Conservation (phyloP, 2,329 filamentous ascomycete genomes). For the Phaeomoniella chlamydospora region DNA sequence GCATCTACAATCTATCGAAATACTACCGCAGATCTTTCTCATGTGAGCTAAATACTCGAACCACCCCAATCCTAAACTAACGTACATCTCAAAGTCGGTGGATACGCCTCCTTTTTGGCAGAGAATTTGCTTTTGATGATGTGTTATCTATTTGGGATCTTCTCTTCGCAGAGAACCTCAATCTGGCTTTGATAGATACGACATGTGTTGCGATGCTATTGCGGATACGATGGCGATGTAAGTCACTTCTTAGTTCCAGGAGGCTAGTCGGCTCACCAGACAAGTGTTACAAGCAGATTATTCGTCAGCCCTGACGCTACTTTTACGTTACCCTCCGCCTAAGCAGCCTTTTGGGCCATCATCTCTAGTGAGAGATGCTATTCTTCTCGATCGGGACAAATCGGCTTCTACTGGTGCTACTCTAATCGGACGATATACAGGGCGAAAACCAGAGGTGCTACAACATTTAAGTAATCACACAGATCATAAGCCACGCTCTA, state of each 20-base stretch:
- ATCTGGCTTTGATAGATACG: slow-evolving; percentile 67
- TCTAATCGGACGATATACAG: slow-evolving; percentile 31
- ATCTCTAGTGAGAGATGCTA: slow-evolving; percentile 73
- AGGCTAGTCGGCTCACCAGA: slow-evolving; percentile 8
- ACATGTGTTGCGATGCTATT: slow-evolving; percentile 92
- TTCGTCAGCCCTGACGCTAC: slow-evolving; percentile 63
- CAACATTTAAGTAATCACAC: slow-evolving; percentile 8
- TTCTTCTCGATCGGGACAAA: slow-evolving; percentile 34
- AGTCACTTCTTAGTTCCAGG: slow-evolving; percentile 19
- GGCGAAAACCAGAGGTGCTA: slow-evolving; percentile 21
- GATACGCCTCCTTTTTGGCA: slow-evolving; percentile 82
- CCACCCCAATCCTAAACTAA: not conserved
- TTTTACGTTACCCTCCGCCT: slow-evolving; percentile 71
- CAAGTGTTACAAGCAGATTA: slow-evolving; percentile 77
- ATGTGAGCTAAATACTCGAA: slow-evolving; percentile 44
- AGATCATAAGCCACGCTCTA: slow-evolving; percentile 4
- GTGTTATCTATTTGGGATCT: slow-evolving; percentile 79
- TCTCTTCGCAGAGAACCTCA: slow-evolving; percentile 73
- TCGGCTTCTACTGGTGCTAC: slow-evolving; percentile 26
- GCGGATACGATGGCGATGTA: slow-evolving; percentile 77
- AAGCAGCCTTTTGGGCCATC: slow-evolving; percentile 49
- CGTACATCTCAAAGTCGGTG: slow-evolving; percentile 49
- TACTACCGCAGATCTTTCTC: slow-evolving; percentile 91
- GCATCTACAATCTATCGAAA: slow-evolving; percentile 70
- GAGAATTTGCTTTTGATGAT: slow-evolving; percentile 83